Evolutionary conservation across 495 filamentous ascomycete species (phyloP).

Genomic region (Delitschia confertaspora): DNA sequence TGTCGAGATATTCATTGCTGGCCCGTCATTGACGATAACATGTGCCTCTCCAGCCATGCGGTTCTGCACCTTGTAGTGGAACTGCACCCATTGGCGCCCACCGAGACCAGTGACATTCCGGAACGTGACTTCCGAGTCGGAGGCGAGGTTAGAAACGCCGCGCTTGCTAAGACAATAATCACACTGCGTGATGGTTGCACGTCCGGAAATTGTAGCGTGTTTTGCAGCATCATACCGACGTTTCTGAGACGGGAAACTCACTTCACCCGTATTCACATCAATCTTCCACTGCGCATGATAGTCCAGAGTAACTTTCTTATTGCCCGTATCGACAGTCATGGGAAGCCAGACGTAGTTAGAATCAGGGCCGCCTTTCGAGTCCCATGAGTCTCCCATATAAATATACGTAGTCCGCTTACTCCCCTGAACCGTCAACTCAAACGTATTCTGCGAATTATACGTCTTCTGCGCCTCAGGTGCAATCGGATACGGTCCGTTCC

Average conservation of each 20-base stretch:
- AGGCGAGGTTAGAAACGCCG: constrained; percentile 24
- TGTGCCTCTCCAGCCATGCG: constrained; percentile 35
- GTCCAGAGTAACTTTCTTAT: constrained; percentile 35
- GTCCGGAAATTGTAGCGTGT: constrained; percentile 29
- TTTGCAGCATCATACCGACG: constrained; percentile 32
- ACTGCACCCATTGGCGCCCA: constrained; percentile 36
- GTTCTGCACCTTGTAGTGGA: constrained; percentile 36
- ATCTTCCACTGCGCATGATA: constrained; percentile 42
- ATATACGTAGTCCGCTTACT: constrained; percentile 38
- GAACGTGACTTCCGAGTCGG: constrained; percentile 33
- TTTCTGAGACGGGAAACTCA: constrained; percentile 31
- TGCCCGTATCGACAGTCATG: constrained; percentile 33
- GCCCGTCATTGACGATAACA: constrained; percentile 36
- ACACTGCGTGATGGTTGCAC: constrained; percentile 27
- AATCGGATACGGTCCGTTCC: constrained; percentile 37
- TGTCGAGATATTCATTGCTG: constrained; percentile 35
- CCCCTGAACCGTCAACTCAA: constrained; percentile 38
- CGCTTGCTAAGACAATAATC: constrained; percentile 26
- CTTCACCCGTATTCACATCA: constrained; percentile 37
- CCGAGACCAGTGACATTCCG: constrained; percentile 38
- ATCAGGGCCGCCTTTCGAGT: constrained; percentile 33
- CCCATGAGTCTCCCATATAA: constrained; percentile 42
- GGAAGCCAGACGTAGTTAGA: constrained; percentile 40
- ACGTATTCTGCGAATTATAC: constrained; percentile 41
- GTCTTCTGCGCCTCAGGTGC: constrained; percentile 39